Evolutionary conservation across 1,284 basidiomycete genomes (phyloP), one percentile per base, ranked within the genome.

Genomic region (Schizophyllum amplum): DNA sequence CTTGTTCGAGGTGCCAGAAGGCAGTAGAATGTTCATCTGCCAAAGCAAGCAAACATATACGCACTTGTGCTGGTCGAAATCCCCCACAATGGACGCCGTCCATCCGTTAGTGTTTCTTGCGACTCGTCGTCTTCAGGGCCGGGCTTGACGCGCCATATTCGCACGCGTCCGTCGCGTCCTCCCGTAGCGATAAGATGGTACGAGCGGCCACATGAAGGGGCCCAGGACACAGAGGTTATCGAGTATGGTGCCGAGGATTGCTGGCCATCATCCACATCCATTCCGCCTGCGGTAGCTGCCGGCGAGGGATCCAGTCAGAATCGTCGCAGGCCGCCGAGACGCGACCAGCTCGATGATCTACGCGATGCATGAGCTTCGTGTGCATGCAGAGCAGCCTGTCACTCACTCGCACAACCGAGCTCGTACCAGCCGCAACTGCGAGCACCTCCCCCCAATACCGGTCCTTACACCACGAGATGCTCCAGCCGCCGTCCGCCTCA

Each of bases 141-240:
- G 1, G 90, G 87, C 60, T 76, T 80, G 54, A 88, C 74, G 59
- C 84, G 84, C 93, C 93, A 97, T 63, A 98, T 92, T 58, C 92
- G 74, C 5, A 96, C 92, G 47, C 82, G 81, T 0, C 93, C 92
- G 66, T 95, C 94, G 47, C 92, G 77, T 46, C 85, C 79, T 5
- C 93, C 94, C 0, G 92, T 91, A 1, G 94, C 94, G 61, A 97
- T 78, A 51, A 96, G 84, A 66, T 97, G 94, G 70, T 94, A 95
- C 1, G 90, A 90, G 22, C 93, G 80, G 1, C 94, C 94, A 63
- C 92, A 95, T 0, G 87, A 87, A 1, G 94, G 91, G 1, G 94
- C 92, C 93, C 94, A 98, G 4, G 92, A 78, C 48, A 97, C 80
- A 24, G 85, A 84, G 0, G 87, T 90, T 55, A 94, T 80, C 1